Conservation (phyloP, 2,329 filamentous ascomycete species). For the Kalmusia sp. region DNA sequence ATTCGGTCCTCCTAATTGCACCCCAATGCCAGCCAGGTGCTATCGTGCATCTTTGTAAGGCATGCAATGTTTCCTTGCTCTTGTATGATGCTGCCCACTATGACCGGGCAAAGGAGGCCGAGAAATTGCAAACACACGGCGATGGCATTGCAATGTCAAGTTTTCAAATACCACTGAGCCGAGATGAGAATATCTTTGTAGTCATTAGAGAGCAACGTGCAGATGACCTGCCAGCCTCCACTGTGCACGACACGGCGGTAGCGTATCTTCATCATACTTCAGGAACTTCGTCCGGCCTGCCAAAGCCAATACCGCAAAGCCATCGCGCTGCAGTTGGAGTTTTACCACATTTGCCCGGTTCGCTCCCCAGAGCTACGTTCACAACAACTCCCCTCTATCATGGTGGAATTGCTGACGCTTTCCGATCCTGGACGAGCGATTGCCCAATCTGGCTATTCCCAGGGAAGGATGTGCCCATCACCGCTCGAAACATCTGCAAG, state of each 20-base stretch:
- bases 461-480: conserved; percentile 62
- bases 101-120: conserved; percentile 39
- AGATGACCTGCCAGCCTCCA: conserved; percentile 13
- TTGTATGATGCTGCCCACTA: conserved; percentile 55
- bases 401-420: conserved; percentile 68
- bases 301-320: conserved; percentile 67
- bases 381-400: conserved; percentile 72
- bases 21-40: conserved; percentile 55
- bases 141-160: conserved; percentile 11
- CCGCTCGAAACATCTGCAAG: conserved; percentile 58
- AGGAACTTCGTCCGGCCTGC: conserved; percentile 68
- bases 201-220: conserved; percentile 21
- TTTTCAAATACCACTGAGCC: conserved; percentile 22
- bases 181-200: conserved; percentile 29
- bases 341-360: conserved; percentile 55
- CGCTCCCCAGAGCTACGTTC: conserved; percentile 59
- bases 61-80: conserved; percentile 52
- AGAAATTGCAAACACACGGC: conserved; percentile 19
- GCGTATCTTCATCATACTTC: conserved; percentile 71
- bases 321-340: conserved; percentile 64
- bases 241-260: conserved; percentile 43
- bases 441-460: conserved; percentile 70
- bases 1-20: conserved; percentile 64
- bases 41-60: conserved; percentile 61
- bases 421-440: conserved; percentile 67